Conservation (phyloP, 139 green algal species). For the Dunaliella primolecta region DNA sequence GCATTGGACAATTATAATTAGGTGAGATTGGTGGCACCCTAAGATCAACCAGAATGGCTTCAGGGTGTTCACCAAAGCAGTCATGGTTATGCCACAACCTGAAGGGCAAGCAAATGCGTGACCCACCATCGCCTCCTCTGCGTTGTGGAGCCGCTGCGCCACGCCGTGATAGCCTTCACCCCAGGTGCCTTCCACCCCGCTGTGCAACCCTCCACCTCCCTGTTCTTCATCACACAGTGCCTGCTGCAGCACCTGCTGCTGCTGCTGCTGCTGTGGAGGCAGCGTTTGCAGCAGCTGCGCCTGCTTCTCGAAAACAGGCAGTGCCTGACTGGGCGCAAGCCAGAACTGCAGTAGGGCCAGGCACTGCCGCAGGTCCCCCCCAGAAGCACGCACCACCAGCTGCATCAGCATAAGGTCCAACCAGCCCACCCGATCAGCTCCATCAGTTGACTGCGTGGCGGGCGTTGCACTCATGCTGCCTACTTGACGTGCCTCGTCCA, state of each 20-base stretch:
- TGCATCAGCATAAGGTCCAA: not conserved
- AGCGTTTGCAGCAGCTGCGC: not conserved
- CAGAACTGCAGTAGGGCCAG: conserved; percentile 22
- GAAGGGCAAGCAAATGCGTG: too few relatives aligned
- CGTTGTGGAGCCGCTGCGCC: not conserved
- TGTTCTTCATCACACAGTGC: not conserved
- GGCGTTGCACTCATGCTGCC: not conserved
- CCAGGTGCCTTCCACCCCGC: not conserved
- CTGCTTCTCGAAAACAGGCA: not conserved
- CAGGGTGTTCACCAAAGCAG: too few relatives aligned
- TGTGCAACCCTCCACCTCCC: not conserved
- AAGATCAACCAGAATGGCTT: too few relatives aligned
- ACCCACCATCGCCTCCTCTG: not conserved
- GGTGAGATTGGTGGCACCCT: too few relatives aligned
- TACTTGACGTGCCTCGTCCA: too few relatives aligned
- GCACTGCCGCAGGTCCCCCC: conserved; percentile 7
- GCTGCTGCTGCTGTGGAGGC: not conserved
- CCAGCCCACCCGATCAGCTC: not conserved
- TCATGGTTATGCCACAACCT: too few relatives aligned
- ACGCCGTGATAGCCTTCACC: not conserved
- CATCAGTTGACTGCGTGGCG: not conserved
- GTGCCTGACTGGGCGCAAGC: not conserved
- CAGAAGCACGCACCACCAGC: conserved; percentile 6
- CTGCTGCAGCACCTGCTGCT: not conserved
- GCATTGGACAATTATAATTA: too few relatives aligned